Evolutionary conservation across 2,329 filamentous ascomycete species (phyloP), one percentile per base, ranked within the genome.

Genomic region (Diplodia scrobiculata): DNA sequence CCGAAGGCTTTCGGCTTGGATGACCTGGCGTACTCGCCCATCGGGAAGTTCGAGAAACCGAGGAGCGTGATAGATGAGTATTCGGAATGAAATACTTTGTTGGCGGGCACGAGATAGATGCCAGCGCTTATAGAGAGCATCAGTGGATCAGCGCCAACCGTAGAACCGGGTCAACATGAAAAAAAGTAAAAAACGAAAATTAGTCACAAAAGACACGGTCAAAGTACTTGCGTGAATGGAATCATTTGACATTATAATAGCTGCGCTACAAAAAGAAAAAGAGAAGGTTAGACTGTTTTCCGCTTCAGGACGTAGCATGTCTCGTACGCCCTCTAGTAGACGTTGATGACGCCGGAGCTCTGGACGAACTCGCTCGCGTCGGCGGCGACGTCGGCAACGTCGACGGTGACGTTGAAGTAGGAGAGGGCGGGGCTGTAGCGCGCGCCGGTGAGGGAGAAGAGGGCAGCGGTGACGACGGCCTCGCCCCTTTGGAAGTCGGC

Each of bases 61-160:
- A 77, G 76, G 27, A 86, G 84, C 71, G 84, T 86, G 0, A 82
- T 86, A 55, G 76, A 80, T 27, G 83, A 85, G 68, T 85, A 79
- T 69, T 71, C 53, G 29, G 17, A 38, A 25, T 55, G 29, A 53
- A 10, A 21, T 17, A 7, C 6, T 5, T 32, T 9, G 1, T 32
- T 3, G 6, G 29, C 9, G 29, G 29, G 29, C 7, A 9, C 25
- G 25, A 25, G 25, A 25, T 3, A 9, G 29, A 32, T 32, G 9
- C 29, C 29, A 32, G 29, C 7, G 5, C 7, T 32, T 32, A 9
- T 32, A 32, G 29, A 32, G 29, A 32, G 6, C 5, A 32, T 25
- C 4, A 25, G 25, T 25, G 3, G 25, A 25, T 25, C 21, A 3
- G 21, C 21, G 21, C 21, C 21, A 3, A 25, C 25, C 25, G 29